Evolutionary conservation across 2,329 filamentous ascomycete species (phyloP), one percentile per base, ranked within the genome.

Genomic region (Penicillium brasilianum): DNA sequence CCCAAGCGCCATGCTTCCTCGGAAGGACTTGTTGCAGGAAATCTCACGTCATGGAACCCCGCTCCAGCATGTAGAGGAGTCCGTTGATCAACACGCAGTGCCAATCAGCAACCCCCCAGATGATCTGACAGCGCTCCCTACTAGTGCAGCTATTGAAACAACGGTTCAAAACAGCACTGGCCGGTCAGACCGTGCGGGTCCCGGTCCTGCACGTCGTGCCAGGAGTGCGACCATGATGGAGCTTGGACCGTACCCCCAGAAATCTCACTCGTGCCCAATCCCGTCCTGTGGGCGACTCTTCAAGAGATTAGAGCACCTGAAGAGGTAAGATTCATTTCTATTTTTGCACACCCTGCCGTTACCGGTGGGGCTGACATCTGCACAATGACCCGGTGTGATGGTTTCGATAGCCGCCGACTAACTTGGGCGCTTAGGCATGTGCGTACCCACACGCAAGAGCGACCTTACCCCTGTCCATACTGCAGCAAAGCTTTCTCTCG

Each of bases 401-500:
- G 54, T 69, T 72, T 83, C 77, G 69, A 69, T 81, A 81, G 77
- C 79, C 82, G 81, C 83, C 78, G 75, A 80, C 81, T 82, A 74
- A 83, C 72, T 67, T 74, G 74, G 72, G 76, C 79, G 78, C 76
- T 71, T 86, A 96, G 93, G 85, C 95, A 99, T 83, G 95, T 99
- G 79, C 91, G 95, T 82, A 99, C 95, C 74, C 95, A 99, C 85
- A 99, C 95, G 59, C 95, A 99, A 85, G 95, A 99, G 84, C 92
- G 94, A 82, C 95, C 95, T 71, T 99, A 99, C 81, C 90, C 96
- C 76, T 99, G 95, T 87, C 91, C 91, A 71, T 90, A 96, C 79
- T 99, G 95, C 87, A 97, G 91, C 85, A 98, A 98, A 85, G 94
- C 94, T 68, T 99, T 99, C 80, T 98, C 95, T 62, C 87, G 95